Evolutionary conservation across 305 asterid species (phyloP), one percentile per base, ranked within the genome.

Genomic region (Fraxinus sp.): DNA sequence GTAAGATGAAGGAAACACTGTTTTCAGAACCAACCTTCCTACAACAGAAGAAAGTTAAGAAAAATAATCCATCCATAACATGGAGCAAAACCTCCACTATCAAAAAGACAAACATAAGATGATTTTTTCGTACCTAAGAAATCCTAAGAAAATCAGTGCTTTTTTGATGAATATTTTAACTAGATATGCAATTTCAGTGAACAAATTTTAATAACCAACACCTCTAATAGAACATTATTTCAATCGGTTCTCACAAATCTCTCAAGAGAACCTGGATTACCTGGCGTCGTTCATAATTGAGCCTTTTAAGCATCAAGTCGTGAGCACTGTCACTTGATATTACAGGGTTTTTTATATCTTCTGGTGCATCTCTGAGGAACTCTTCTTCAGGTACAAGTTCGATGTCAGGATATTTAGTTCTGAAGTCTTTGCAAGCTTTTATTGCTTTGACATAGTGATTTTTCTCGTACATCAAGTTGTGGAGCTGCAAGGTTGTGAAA

Each of bases 321-420:
- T 95, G 98, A 16, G 92, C 73, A 83, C 80, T 89, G 78, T 93
- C 98, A 74, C 84, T 84, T 37, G 99, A 97, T 77, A 91, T 83
- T 49, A 81, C 89, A 18, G 94, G 88, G 81, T 82, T 90, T 87
- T 92, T 95, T 77, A 93, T 95, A 41, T 92, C 97, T 78, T 90
- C 94, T 0, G 98, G 93, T 68, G 97, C 98, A 90, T 92, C 96
- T 85, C 87, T 87, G 64, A 89, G 81, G 90, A 95, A 96, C 49
- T 95, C 98, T 88, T 95, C 97, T 90, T 95, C 98, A 0, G 97
- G 96, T 71, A 92, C 97, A 79, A 96, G 98, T 84, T 95, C 94
- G 84, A 95, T 93, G 86, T 90, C 91, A 83, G 91, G 87, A 87
- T 87, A 87, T 77, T 87, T 80, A 20, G 70, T 73, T 36, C 16